Conservation (phyloP, 108 stramenopile species). For the Pseudonitzschia pungens region DNA sequence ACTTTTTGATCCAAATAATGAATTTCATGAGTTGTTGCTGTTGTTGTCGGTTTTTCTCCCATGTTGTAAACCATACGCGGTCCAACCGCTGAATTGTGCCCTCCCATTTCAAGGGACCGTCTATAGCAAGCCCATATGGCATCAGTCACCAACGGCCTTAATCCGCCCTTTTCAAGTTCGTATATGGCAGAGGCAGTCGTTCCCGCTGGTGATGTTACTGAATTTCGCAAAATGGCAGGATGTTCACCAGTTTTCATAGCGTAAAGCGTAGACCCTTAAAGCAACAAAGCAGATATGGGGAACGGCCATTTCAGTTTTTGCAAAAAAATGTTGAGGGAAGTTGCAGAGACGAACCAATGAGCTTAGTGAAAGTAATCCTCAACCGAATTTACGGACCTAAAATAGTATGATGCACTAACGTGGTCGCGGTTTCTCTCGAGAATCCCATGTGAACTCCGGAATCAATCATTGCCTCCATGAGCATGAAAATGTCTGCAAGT, state of each 20-base stretch:
- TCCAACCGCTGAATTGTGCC: slow-evolving; percentile 61
- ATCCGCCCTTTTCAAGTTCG: slow-evolving; percentile 89
- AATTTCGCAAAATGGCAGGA: slow-evolving; percentile 82
- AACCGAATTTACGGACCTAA: slow-evolving; percentile 34
- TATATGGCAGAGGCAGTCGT: slow-evolving; percentile 93
- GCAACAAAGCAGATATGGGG: not conserved
- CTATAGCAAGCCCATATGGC: slow-evolving; percentile 91
- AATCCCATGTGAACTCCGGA: slow-evolving; percentile 95
- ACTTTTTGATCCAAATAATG: not conserved
- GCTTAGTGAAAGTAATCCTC: too few relatives aligned
- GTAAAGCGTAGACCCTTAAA: slow-evolving; percentile 81
- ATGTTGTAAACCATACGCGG: slow-evolving; percentile 48
- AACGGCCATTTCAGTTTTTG: not conserved
- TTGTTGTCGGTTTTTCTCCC: slow-evolving; percentile 11
- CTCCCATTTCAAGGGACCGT: slow-evolving; percentile 81
- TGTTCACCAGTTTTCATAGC: slow-evolving; percentile 86
- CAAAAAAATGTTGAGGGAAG: not conserved
- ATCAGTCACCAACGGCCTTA: slow-evolving; percentile 44
- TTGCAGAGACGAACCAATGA: too few relatives aligned
- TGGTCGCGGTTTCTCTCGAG: slow-evolving; percentile 72
- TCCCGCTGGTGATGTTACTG: slow-evolving; percentile 91
- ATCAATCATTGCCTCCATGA: slow-evolving; percentile 93
- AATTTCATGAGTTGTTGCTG: not conserved
- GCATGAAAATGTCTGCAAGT: slow-evolving; percentile 68
- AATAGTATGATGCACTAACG: slow-evolving; percentile 72